Base-by-base conservation (phyloP, 495 filamentous ascomycete genomes). In the Hypoxylon cercidicola region DNA sequence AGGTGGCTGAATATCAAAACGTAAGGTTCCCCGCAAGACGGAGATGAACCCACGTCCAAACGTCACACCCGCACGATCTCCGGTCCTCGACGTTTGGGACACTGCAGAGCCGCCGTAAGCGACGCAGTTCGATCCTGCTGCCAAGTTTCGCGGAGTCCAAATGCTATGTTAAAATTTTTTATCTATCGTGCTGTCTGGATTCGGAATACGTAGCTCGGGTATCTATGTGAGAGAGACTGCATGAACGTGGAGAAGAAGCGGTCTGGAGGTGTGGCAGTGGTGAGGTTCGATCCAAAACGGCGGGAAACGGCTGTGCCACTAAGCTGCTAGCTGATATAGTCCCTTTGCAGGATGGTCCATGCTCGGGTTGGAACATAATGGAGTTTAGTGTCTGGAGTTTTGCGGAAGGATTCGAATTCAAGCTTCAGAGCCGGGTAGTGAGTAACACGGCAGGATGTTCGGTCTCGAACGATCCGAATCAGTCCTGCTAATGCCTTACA, bases 261-360 rank as follows among this genome's bases (percentile, higher is more conserved):
- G 34, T 18, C 25, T 10, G 15, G 28, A 39, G 47, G 35, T 57
- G 44, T 52, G 37, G 61, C 53, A 58, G 30, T 55, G 35, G 48
- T 45, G 40, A 49, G 35, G 48, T 45, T 60, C 39, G 16, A 25
- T 47, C 25, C 35, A 39, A 46, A 56, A 50, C 25, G 39, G 39
- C 19, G 48, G 23, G 47, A 60, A 61, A 66, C 45, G 45, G 41
- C 57, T 61, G 46, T 61, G 57, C 52, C 63, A 46, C 57, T 61
- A 40, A 52, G 52, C 56, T 40, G 46, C 51, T 45, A 16, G 16
- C 16, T 20, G 16, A 20, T 6, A 20, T 4, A 43, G 16, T 18
- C 37, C n/a, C 37, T 40, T 11, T 32, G 30, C 4, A 4, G 5
- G 23, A 2, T 25, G 23, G 23, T 25, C 23, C 23, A 25, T 25